Evolutionary conservation across 176 grass and related monocot genomes (phyloP), one percentile per base, ranked within the genome.

Genomic region (Triticum urartu): DNA sequence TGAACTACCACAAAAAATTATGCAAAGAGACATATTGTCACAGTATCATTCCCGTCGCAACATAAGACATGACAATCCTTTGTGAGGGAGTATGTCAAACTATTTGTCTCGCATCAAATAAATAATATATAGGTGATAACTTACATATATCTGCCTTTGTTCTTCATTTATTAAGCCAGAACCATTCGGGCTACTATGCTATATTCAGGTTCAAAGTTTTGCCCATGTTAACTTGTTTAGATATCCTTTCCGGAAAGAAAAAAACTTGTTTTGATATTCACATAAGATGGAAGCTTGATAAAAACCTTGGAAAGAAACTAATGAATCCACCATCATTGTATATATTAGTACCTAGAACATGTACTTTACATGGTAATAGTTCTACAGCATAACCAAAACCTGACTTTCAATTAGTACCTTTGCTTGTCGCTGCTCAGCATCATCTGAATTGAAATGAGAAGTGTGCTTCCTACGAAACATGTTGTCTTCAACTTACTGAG

Each of bases 381-480:
- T 78, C 26, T 64, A 82, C 7, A 65, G 76, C 26, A 2, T 64
- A 71, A 69, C 81, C 36, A 70, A 36, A n/a, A 62, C 14, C 65
- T 65, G 67, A 48, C 0, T 86, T 79, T 60, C 1, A 64, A 30
- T 9, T 59, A 58, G 11, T 94, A 92, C 94, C 94, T 94, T 94
- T 79, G 80, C 86, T 83, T 94, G 81, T 66, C 85, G 48, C 71
- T 83, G 82, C 18, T 92, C 86, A 24, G 72, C 72, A 48, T 88
- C 78, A 60, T 61, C 81, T 63, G 74, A 79, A 79, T 81, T 85
- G 70, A 86, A 85, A 79, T 87, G 88, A 69, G 81, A 68, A 26
- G 36, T 17, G 3, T 92, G 90, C 83, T 92, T 94, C 67, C 82
- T 90, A 36, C 94, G 72, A 76, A 94, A 94, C 94, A 97, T 97